Percentiles rank a stretch among this genome's conserved stretches.
Evolutionary conservation across 2,329 filamentous ascomycete genomes (phyloP).

Genomic region (Aspergillus nomiae): DNA sequence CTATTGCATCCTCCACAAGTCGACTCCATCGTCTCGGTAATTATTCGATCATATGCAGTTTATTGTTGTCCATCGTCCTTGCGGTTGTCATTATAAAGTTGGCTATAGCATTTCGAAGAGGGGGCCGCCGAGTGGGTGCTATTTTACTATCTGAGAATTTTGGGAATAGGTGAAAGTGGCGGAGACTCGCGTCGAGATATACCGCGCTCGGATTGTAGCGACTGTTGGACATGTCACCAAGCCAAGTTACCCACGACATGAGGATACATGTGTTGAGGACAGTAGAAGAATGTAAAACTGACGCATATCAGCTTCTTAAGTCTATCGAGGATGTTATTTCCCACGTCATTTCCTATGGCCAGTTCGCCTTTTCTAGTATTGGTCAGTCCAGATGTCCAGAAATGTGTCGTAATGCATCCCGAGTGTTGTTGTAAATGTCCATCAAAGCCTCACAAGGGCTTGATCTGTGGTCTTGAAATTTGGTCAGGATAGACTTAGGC

Average conservation of each 20-base stretch:
- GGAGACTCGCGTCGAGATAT: neutral
- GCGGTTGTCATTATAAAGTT: neutral
- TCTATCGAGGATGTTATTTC: neutral
- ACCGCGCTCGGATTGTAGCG: neutral
- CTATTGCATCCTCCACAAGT: no score
- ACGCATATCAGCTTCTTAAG: neutral
- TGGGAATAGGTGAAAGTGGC: neutral
- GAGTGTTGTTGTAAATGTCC: neutral
- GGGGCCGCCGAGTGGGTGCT: neutral
- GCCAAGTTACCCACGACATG: neutral
- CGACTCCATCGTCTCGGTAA: neutral
- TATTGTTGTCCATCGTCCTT: neutral
- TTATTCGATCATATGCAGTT: neutral
- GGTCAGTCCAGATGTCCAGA: neutral
- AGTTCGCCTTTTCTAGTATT: no score
- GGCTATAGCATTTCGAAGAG: neutral
- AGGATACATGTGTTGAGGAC: neutral
- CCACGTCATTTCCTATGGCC: neutral
- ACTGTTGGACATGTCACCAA: neutral
- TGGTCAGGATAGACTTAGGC: no score
- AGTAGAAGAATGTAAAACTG: neutral
- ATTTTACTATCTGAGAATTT: neutral
- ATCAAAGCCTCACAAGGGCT: constrained; percentile 3
- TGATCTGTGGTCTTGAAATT: no score
- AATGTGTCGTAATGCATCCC: neutral